phyloP scores from a whole-genome alignment of 164 flowering plant species.

The Buxus sempervirens region DNA sequence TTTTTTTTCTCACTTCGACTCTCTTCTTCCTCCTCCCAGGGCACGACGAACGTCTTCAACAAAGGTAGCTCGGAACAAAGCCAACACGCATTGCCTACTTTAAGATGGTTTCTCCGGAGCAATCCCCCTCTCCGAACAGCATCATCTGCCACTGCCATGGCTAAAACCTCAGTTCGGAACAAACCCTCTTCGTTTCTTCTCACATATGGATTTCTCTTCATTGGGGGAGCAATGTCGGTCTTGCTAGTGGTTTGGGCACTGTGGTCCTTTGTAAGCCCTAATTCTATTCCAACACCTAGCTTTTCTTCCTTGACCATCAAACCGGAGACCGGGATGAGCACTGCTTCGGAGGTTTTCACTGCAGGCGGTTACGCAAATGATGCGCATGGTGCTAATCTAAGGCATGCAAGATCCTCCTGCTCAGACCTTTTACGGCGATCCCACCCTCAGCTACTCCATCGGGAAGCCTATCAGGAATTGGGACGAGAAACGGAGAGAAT shows the following conservation, averaged over 20 bases:
- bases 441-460: constrained; percentile 31
- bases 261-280: constrained; percentile 31
- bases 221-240: constrained; percentile 47
- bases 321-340: constrained; percentile 1
- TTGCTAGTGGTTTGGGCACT: constrained; percentile 51
- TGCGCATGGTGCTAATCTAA: constrained; percentile 15
- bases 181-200: constrained; percentile 26
- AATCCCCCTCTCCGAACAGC: constrained; percentile 14
- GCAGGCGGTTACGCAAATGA: not conserved
- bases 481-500: constrained; percentile 35
- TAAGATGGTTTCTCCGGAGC: constrained; percentile 30
- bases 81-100: no score
- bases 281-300: constrained; percentile 17
- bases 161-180: constrained; percentile 24
- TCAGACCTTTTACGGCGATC: constrained; percentile 43
- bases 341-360: not conserved
- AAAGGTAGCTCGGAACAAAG: no score
- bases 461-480: constrained; percentile 27
- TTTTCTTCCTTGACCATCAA: not conserved
- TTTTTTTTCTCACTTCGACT: no score
- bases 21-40: no score
- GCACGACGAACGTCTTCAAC: no score
- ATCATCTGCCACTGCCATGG: constrained; percentile 23
- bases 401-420: constrained; percentile 20
- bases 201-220: constrained; percentile 35